phyloP scores from a whole-genome alignment of 1,139 yeast species.

The Pichia sp. region DNA sequence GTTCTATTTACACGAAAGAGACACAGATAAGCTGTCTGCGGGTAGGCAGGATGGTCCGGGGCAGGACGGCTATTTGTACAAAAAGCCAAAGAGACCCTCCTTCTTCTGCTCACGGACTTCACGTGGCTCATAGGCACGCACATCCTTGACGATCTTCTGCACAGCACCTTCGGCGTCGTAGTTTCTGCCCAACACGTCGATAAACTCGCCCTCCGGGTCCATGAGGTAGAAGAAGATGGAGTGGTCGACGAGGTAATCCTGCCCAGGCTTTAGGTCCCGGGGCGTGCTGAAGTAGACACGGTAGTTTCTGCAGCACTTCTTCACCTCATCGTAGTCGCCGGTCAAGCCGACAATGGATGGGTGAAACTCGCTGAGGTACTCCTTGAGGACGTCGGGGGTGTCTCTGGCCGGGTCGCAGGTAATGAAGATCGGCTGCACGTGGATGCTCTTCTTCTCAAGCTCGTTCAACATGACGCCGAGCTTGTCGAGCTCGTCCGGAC shows the following conservation, averaged over 20 bases:
- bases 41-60: neutral
- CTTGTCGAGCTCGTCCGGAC: constrained; percentile 96
- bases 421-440: constrained; percentile 79
- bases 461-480: constrained; percentile 72
- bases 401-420: constrained; percentile 98
- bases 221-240: constrained; percentile 91
- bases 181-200: constrained; percentile 91
- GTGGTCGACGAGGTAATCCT: constrained; percentile 94
- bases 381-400: constrained; percentile 73
- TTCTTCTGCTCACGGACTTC: constrained; percentile 58
- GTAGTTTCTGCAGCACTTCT: constrained; percentile 77
- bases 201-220: constrained; percentile 95
- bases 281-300: constrained; percentile 97
- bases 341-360: constrained; percentile 85
- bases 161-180: constrained; percentile 76
- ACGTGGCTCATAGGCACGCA: constrained; percentile 71
- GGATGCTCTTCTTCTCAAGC: constrained; percentile 54
- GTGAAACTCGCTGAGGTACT: constrained; percentile 82
- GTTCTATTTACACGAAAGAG: no score
- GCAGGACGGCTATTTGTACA: constrained; percentile 27
- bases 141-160: constrained; percentile 70
- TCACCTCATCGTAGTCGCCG: constrained; percentile 81
- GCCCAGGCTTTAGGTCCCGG: constrained; percentile 87
- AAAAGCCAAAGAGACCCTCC: constrained; percentile 41
- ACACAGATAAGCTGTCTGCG: no score